Percentiles rank a stretch among this genome's conserved stretches.
Evolutionary conservation across 805 yeast genomes (phyloP).

Genomic region (Diddensiella caesifluorescens): DNA sequence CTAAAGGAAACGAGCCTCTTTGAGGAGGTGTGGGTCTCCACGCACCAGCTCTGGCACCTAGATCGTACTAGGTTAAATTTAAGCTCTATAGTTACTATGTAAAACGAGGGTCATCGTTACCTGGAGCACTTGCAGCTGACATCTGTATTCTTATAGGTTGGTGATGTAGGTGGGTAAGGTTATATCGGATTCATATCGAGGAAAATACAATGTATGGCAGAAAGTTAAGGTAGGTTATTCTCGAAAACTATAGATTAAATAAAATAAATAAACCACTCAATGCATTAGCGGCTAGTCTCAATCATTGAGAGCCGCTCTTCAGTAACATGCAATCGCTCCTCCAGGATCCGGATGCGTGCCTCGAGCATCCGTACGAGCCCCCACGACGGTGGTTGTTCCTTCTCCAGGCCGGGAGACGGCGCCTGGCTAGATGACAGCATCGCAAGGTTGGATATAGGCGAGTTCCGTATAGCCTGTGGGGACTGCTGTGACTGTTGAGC

Average conservation of each 20-base stretch:
- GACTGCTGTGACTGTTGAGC: slow-evolving; percentile 11
- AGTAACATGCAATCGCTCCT: slow-evolving; percentile 30
- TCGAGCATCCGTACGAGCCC: slow-evolving; percentile 27
- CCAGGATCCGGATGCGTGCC: slow-evolving; percentile 27
- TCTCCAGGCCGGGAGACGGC: slow-evolving; percentile 1
- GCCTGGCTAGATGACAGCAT: slow-evolving; percentile 9
- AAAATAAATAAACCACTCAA: too few species aligned
- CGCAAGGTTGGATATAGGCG: not conserved
- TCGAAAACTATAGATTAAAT: too few species aligned
- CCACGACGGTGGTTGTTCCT: slow-evolving; percentile 8
- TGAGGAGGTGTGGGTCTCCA: slow-evolving; percentile 84
- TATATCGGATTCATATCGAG: too few species aligned
- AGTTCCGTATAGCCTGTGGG: slow-evolving; percentile 8
- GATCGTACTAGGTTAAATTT: not conserved
- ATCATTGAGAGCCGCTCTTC: slow-evolving; percentile 27
- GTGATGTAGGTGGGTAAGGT: too few species aligned
- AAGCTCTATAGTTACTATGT: not conserved
- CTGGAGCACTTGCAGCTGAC: slow-evolving; percentile 30
- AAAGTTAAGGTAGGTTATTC: too few species aligned
- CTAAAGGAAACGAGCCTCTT: slow-evolving; percentile 92
- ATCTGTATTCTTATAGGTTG: too few species aligned
- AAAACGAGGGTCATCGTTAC: slow-evolving; percentile 4
- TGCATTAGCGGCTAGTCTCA: slow-evolving; percentile 16
- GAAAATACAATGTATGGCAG: too few species aligned
- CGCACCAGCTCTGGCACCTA: slow-evolving; percentile 8